A percentile compares a stretch with the other conserved stretches of the same genome.
Conservation (phyloP, 352 stramenopile genomes). For the Pythium monospermum region DNA sequence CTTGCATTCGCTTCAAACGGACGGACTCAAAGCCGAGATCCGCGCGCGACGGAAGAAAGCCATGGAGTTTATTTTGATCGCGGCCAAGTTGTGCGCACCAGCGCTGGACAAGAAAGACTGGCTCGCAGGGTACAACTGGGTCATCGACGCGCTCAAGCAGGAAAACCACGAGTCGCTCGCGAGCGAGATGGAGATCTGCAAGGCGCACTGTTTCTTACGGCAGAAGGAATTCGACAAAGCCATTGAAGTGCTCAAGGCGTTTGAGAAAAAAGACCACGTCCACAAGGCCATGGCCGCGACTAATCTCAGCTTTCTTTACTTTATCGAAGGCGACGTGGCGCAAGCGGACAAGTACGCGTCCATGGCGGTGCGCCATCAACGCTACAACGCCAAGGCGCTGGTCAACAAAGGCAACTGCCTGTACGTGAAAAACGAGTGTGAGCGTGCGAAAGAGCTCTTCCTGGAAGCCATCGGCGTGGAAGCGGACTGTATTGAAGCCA, state of each 20-base stretch:
- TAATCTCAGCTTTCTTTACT: conserved; percentile 96
- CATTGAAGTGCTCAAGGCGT: conserved; percentile 92
- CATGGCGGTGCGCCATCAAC: conserved; percentile 89
- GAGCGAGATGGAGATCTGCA: conserved; percentile 89
- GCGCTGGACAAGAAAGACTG: conserved; percentile 91
- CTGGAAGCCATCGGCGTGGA: conserved; percentile 94
- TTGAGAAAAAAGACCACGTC: conserved; percentile 94
- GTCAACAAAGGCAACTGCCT: conserved; percentile 98
- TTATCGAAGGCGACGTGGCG: conserved; percentile 90
- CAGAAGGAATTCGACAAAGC: conserved; percentile 93
- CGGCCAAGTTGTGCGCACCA: conserved; percentile 91
- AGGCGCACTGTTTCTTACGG: conserved; percentile 87
- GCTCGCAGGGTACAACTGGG: conserved; percentile 91
- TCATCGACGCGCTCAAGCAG: conserved; percentile 91
- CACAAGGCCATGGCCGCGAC: conserved; percentile 93
- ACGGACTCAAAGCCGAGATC: conserved; percentile 78
- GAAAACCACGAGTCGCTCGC: conserved; percentile 88
- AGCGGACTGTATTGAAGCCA: conserved; percentile 93
- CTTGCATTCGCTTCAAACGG: conserved; percentile 54
- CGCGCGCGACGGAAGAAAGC: conserved; percentile 69
- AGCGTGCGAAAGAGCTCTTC: conserved; percentile 93
- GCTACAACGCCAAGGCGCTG: conserved; percentile 96
- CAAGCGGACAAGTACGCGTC: conserved; percentile 91
- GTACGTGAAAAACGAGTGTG: conserved; percentile 91
- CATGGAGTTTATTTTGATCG: conserved; percentile 91